These are phyloP conservation scores for Salvia hispanica DNA, from an alignment of 257 asterid species.

Conservation along the genomic window DNA sequence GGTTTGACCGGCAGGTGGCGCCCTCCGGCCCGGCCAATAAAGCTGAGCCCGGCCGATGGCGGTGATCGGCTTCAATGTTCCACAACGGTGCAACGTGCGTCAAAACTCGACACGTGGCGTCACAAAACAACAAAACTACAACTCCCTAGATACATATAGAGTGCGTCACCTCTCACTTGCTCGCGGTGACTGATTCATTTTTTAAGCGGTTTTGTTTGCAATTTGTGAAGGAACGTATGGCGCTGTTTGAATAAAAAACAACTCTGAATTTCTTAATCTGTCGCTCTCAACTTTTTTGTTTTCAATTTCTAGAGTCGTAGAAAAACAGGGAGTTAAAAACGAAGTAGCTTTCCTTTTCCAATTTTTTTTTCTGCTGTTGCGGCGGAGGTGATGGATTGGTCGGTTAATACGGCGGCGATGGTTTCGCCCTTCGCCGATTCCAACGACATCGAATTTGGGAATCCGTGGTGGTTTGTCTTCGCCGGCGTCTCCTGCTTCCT, in stretches of 20 bases:
- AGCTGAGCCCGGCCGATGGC: background rate
- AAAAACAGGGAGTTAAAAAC: conserved; percentile 5
- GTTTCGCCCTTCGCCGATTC: conserved; percentile 55
- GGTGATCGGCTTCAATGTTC: conserved; percentile 19
- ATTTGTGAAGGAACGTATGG: conserved; percentile 4
- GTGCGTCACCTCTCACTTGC: conserved; percentile 18
- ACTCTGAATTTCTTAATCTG: background rate
- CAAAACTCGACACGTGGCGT: conserved; percentile 33
- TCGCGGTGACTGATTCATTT: conserved; percentile 1
- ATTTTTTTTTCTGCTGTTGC: background rate
- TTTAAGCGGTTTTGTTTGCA: background rate
- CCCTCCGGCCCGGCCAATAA: conserved; percentile 28
- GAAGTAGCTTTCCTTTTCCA: conserved; percentile 6
- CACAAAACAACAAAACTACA: conserved; percentile 11
- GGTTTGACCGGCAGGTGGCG: conserved; percentile 4
- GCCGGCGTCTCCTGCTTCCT: conserved; percentile 91
- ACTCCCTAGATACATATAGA: background rate
- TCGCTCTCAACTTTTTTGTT: conserved; percentile 3
- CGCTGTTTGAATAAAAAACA: background rate
- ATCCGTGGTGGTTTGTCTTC: conserved; percentile 86
- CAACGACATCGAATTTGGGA: conserved; percentile 78
- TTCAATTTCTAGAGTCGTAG: background rate
- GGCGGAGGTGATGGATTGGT: background rate
- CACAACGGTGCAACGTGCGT: background rate
- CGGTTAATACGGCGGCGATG: conserved; percentile 45